Conservation (phyloP, 345 rosid genomes). For the Firmiana major region DNA sequence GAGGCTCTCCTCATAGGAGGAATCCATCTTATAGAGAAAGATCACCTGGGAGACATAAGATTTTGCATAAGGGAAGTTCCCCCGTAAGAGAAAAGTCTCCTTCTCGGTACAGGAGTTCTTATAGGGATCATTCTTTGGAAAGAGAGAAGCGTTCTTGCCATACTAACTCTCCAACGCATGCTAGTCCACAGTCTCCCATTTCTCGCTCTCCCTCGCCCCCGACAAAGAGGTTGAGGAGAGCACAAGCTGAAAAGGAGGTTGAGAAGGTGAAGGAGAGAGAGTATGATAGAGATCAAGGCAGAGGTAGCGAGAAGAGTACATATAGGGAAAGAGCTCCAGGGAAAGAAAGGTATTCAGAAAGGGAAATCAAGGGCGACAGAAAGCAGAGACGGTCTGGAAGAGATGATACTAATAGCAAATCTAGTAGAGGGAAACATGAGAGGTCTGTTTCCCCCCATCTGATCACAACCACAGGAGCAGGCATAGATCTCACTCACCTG, state of each 20-base stretch:
- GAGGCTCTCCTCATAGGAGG: conserved; percentile 25
- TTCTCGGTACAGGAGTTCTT: conserved; percentile 34
- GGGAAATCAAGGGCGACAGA: conserved; percentile 44
- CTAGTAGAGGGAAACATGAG: conserved; percentile 43
- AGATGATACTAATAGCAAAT: conserved; percentile 48
- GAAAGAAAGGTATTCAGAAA: conserved; percentile 26
- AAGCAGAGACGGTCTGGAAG: conserved; percentile 51
- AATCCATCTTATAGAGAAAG: conserved; percentile 15
- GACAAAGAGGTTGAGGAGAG: conserved; percentile 56
- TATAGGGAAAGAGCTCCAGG: conserved; percentile 26
- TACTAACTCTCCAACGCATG: conserved; percentile 36
- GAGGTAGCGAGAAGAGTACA: conserved; percentile 42
- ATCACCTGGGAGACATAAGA: conserved; percentile 11
- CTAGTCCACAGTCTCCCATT: conserved; percentile 26
- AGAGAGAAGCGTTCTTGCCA: conserved; percentile 33
- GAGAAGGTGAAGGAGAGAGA: conserved; percentile 50
- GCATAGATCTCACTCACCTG: conserved; percentile 59
- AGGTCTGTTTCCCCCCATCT: conserved; percentile 51
- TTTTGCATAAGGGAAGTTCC: conserved; percentile 6
- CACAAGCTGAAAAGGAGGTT: conserved; percentile 45
- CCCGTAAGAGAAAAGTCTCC: conserved; percentile 39
- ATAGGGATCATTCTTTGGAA: conserved; percentile 36
- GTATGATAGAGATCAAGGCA: conserved; percentile 34
- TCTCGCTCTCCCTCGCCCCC: conserved; percentile 75
- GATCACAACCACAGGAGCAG: conserved; percentile 49